Percentiles rank a stretch among this genome's conserved stretches.
These are phyloP conservation scores for Aspergillus leporis DNA, from an alignment of 495 filamentous ascomycete species.

Conservation along the genomic window DNA sequence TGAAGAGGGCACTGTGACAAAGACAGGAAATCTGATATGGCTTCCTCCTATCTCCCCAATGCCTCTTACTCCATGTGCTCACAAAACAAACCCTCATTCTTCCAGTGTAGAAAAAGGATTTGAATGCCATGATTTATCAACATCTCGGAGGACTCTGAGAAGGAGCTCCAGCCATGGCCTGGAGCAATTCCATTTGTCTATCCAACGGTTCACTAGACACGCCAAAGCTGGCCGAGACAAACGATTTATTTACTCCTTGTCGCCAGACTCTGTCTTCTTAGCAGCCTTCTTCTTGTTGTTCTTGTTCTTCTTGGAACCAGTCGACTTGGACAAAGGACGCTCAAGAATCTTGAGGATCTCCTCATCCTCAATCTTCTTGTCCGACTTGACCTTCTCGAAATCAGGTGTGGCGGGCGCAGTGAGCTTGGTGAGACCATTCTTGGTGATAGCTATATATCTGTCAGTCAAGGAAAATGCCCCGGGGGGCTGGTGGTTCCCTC, in stretches of 20 bases:
- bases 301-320: constrained; percentile 72
- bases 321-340: constrained; percentile 74
- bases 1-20: constrained; percentile 6
- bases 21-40: constrained; percentile 7
- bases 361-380: constrained; percentile 97
- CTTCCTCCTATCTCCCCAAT: background rate
- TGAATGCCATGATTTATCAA: constrained; percentile 9
- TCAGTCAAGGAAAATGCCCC: background rate
- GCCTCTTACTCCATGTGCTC: constrained; percentile 2
- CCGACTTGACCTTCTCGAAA: constrained; percentile 76
- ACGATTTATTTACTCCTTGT: constrained; percentile 54
- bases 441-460: constrained; percentile 78
- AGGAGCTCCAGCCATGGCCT: constrained; percentile 9
- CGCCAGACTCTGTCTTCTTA: constrained; percentile 65
- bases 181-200: constrained; percentile 13
- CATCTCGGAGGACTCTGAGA: constrained; percentile 10
- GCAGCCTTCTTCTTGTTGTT: constrained; percentile 91
- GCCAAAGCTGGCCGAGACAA: constrained; percentile 11
- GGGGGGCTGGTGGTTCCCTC: background rate
- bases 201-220: constrained; percentile 15
- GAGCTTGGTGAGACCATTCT: constrained; percentile 89
- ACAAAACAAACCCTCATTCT: constrained; percentile 2
- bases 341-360: constrained; percentile 92
- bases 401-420: constrained; percentile 72
- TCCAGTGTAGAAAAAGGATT: background rate